Evolutionary conservation across 2,329 filamentous ascomycete genomes (phyloP).

Genomic region (Ophiostoma quercus): DNA sequence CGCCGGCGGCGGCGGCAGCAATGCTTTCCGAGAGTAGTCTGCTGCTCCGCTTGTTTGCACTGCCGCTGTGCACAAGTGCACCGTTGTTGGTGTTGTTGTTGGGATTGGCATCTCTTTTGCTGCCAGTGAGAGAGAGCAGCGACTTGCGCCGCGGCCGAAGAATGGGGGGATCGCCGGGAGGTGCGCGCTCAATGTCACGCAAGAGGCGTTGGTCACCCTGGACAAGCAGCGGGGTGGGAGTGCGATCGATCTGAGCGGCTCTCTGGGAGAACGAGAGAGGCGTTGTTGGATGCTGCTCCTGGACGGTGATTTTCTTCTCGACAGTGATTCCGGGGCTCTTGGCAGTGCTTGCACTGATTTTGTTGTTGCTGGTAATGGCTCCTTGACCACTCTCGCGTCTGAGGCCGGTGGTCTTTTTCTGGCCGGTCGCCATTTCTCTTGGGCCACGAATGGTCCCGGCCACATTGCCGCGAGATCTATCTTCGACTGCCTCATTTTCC

Average conservation of each 20-base stretch:
- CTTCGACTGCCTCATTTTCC: neutral
- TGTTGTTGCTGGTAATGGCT: neutral
- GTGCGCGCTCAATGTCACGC: constrained; percentile 38
- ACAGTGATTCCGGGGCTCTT: neutral
- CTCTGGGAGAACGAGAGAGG: constrained; percentile 25
- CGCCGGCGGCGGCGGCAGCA: neutral
- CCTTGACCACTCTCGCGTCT: neutral
- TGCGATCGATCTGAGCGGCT: constrained; percentile 16
- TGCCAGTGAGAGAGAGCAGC: neutral
- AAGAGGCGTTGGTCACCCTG: constrained; percentile 36
- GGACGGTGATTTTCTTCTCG: neutral
- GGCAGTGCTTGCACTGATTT: neutral
- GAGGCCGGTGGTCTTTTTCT: neutral
- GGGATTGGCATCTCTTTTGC: neutral
- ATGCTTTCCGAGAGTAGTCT: neutral
- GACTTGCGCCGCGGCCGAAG: constrained; percentile 31
- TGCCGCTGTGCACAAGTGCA: neutral
- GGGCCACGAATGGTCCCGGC: neutral
- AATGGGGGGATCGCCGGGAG: constrained; percentile 37
- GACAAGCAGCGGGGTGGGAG: constrained; percentile 32
- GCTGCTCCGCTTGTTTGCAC: neutral
- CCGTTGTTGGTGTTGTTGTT: neutral
- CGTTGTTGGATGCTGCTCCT: neutral
- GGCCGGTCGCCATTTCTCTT: neutral
- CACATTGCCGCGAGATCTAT: neutral